These are phyloP conservation scores for Podospora pseudopauciseta DNA, from an alignment of 495 filamentous ascomycete genomes.

Conservation along the genomic window DNA sequence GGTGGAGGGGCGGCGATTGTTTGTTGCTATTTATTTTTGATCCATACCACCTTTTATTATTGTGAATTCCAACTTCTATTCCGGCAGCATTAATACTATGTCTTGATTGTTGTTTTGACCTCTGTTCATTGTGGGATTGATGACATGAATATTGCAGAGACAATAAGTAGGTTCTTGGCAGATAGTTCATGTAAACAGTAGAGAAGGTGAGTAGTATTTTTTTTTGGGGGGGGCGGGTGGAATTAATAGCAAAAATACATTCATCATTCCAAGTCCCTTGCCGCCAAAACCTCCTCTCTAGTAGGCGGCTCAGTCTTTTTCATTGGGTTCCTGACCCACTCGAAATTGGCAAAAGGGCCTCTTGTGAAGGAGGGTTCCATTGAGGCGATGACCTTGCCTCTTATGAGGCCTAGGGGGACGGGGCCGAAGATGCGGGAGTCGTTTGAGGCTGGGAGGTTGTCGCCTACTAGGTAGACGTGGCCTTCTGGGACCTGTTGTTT, in stretches of 20 bases:
- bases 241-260: neutral
- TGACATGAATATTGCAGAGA: neutral
- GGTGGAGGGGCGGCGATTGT: neutral
- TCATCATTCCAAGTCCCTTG: neutral
- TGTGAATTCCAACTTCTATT: neutral
- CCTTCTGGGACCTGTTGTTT: conserved; percentile 66
- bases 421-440: conserved; percentile 87
- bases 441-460: conserved; percentile 76
- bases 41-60: neutral
- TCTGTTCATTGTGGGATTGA: no score
- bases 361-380: conserved; percentile 41
- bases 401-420: conserved; percentile 75
- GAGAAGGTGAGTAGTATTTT: neutral
- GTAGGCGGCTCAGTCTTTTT: conserved; percentile 6
- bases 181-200: no score
- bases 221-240: neutral
- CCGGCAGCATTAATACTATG: neutral
- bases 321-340: conserved; percentile 32
- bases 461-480: conserved; percentile 84
- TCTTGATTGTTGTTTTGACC: no score
- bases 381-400: conserved; percentile 77
- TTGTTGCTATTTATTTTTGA: neutral
- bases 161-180: no score
- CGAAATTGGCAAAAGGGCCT: conserved; percentile 26
- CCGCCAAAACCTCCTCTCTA: neutral